These are phyloP conservation scores for Picochlorum sp. DNA, from an alignment of 139 green algal species.

Conservation along the genomic window DNA sequence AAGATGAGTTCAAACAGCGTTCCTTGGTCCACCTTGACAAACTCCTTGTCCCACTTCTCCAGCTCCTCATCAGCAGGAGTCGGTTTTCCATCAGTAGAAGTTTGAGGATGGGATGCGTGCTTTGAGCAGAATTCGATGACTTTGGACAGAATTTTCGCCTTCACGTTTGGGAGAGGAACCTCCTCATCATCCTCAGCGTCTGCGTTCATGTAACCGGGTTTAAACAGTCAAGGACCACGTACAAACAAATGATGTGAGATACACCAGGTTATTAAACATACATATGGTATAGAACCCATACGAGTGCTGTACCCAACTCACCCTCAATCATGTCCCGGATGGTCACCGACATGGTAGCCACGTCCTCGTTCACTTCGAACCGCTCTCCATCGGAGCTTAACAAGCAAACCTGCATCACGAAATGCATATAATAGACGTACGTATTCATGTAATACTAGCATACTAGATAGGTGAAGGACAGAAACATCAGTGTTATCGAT, in stretches of 20 bases:
- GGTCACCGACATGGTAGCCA: slow-evolving; percentile 60
- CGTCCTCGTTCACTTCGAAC: slow-evolving; percentile 63
- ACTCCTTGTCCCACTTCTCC: slow-evolving; percentile 87
- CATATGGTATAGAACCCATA: too few relatives aligned
- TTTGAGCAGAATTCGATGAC: slow-evolving; percentile 96
- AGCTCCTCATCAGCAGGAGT: slow-evolving; percentile 71
- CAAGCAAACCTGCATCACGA: slow-evolving; percentile 38
- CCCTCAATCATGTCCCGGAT: slow-evolving; percentile 81
- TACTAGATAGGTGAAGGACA: not conserved
- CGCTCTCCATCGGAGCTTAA: slow-evolving; percentile 43
- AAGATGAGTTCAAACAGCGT: slow-evolving; percentile 99
- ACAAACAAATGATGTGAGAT: not conserved
- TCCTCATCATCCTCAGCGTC: slow-evolving; percentile 49
- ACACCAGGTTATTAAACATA: not conserved
- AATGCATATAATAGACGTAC: not conserved
- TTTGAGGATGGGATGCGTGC: slow-evolving; percentile 60
- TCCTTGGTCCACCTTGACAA: slow-evolving; percentile 94
- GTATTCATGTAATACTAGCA: not conserved
- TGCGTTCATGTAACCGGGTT: too few relatives aligned
- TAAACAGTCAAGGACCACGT: not conserved
- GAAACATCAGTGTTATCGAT: too few relatives aligned
- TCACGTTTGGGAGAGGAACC: slow-evolving; percentile 81
- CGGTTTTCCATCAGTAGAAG: slow-evolving; percentile 34
- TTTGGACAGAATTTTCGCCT: slow-evolving; percentile 48
- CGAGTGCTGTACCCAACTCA: slow-evolving; percentile 12